These are phyloP conservation scores for Helianthus tuberosus DNA, from an alignment of 129 eudicot species.

Conservation along the genomic window DNA sequence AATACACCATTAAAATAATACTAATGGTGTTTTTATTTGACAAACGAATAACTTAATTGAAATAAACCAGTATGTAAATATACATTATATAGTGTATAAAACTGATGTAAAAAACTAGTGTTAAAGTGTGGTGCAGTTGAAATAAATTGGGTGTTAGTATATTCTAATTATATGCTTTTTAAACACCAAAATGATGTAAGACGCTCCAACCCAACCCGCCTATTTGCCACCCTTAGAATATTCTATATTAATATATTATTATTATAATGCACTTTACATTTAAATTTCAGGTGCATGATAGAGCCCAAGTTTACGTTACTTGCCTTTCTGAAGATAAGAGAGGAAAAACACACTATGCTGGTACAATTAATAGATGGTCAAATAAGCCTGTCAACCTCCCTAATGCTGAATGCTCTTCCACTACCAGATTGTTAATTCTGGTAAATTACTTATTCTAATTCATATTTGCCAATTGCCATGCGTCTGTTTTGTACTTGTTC, in stretches of 20 bases:
- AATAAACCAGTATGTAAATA: background rate
- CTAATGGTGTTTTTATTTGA: background rate
- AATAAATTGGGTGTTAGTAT: background rate
- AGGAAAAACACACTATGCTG: slow-evolving; percentile 60
- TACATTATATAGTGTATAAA: background rate
- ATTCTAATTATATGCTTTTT: background rate
- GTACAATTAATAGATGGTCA: slow-evolving; percentile 68
- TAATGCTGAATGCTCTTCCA: slow-evolving; percentile 50
- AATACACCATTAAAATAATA: background rate
- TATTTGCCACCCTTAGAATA: background rate
- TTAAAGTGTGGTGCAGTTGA: background rate
- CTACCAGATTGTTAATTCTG: slow-evolving; percentile 63
- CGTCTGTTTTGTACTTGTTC: background rate
- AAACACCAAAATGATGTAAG: background rate
- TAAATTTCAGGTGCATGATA: slow-evolving; percentile 83
- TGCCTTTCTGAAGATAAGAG: slow-evolving; percentile 51
- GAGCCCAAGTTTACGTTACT: slow-evolving; percentile 87
- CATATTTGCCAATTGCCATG: too few species aligned
- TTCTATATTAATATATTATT: background rate
- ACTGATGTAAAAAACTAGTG: background rate
- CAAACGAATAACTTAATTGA: background rate
- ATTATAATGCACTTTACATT: background rate
- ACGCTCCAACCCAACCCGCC: slow-evolving; percentile 7
- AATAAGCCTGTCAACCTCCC: slow-evolving; percentile 67
- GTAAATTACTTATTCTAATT: slow-evolving; percentile 21